Evolutionary conservation across 148 eudicot genomes (phyloP), one percentile per base, ranked within the genome.

Genomic region (Cornus florida): DNA sequence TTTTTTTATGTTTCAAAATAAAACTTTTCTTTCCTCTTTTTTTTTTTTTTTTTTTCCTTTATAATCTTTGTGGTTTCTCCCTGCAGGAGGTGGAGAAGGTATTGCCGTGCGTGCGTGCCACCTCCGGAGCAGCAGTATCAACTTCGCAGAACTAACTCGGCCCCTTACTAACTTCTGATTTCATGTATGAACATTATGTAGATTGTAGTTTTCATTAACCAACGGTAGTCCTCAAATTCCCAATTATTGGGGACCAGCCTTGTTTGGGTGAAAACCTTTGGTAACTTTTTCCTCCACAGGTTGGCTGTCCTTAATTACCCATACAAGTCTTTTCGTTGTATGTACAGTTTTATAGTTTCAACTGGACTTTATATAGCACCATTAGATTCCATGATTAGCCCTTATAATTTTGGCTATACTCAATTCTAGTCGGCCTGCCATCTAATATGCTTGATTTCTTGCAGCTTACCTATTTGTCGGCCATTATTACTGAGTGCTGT

Each of bases 91-190:
- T 86, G 82, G 94, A 94, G 86, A 90, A 86, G 81, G 78, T 86
- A 74, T 84, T 94, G 87, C 95, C 97, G 11, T 75, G 84, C 97
- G 11, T 75, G 84, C 71, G 83, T 82, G 39, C 95, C 90, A 53
- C 92, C 84, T 67, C 94, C 97, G 0, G 90, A 90, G 82, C 97
- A 97, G 20, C 91, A 88, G 87, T 89, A 78, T 77, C 93, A 91
- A 82, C 98, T 94, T 11, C 92, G 97, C 73, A 85, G 98, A 86
- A 91, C 97, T 62, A 91, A 89, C 86, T 94, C 98, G 59, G 91
- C 90, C 14, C 84, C 92, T 80, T 70, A 88, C 80, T 94, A 78
- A 84, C 64, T 48, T 48, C 53, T 48, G 10, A 50, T 76, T 60
- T 56, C 20, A 24, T 62, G 43, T 22, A 50, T 35, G 69, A 56